Conservation (phyloP, 2,329 filamentous ascomycete species). For the Achaetomium macrosporum region DNA sequence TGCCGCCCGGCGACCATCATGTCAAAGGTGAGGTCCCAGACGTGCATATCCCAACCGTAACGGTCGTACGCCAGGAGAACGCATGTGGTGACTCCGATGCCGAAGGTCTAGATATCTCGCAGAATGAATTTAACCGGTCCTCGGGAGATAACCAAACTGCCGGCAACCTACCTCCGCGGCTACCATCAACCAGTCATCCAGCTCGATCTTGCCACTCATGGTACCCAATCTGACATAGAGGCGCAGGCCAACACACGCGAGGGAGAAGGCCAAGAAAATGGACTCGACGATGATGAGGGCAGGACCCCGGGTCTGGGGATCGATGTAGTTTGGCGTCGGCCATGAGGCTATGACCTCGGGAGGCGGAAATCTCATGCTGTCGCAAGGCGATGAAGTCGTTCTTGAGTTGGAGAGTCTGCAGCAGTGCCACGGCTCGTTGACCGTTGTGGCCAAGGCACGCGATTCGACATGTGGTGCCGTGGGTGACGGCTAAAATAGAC, state of each 20-base stretch:
- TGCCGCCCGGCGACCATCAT: slow-evolving; percentile 30
- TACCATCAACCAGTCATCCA: slow-evolving; percentile 40
- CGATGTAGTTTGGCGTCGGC: slow-evolving; percentile 34
- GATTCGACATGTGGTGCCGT: not conserved
- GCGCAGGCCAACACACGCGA: slow-evolving; percentile 32
- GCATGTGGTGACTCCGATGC: slow-evolving; percentile 31
- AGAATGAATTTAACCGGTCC: not conserved
- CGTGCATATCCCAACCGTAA: slow-evolving; percentile 36
- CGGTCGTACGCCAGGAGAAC: slow-evolving; percentile 32
- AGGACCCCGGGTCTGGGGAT: slow-evolving; percentile 35
- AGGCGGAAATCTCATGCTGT: slow-evolving; percentile 33
- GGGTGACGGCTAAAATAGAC: not conserved
- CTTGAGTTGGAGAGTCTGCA: not conserved
- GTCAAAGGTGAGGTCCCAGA: slow-evolving; percentile 31
- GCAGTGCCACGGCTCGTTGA: not conserved
- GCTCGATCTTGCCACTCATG: slow-evolving; percentile 29
- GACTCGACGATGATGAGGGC: slow-evolving; percentile 35
- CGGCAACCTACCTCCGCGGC: slow-evolving; percentile 30
- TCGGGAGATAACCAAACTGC: not conserved
- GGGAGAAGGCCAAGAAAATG: slow-evolving; percentile 31
- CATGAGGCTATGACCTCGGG: slow-evolving; percentile 32
- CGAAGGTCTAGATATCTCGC: slow-evolving; percentile 26
- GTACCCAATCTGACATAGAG: slow-evolving; percentile 34
- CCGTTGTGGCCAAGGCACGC: not conserved
- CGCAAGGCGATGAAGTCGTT: not conserved